Base-by-base conservation (phyloP, 2,329 filamentous ascomycete genomes). In the Alternaria infectoria region DNA sequence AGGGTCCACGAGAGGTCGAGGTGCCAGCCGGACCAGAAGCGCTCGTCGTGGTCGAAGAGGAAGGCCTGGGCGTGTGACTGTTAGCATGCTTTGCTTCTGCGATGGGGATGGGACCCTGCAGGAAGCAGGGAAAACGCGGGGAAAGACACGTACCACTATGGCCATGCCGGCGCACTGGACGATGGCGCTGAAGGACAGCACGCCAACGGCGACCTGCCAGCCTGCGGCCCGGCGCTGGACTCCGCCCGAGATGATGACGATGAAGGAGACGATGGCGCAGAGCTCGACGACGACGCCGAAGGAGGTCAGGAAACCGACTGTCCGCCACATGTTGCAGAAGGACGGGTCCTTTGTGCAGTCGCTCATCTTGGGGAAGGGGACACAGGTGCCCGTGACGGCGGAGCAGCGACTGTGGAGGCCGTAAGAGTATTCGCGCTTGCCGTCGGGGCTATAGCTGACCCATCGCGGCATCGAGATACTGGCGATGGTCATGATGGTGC, bases 291-390 rank as follows among this genome's bases (percentile, higher is more conserved):
- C 89, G 40, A 93, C 88, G 8, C 91, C 87, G 72, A 97, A 92
- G 56, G 90, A 92, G 83, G 97, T 93, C 68, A 97, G 81, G 81
- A 97, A 98, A 23, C 92, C 93, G 36, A 93, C 89, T 25, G 89
- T 93, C 62, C 92, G 88, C 95, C 95, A 99, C 86, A 96, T 91
- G 72, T 89, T 91, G 84, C 96, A 98, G 82, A 98, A 97, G 74
- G 88, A 86, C 70, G 90, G 87, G 56, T 88, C 86, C 70, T 85
- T 86, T 59, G 83, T 82, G 80, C 92, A 95, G 77, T 93, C 89
- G 60, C 87, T 84, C 57, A 86, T 82, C 67, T 86, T 84, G 4
- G 93, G 93, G 79, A 93, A 96, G 30, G 83, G 81, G 23, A 84
- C 83, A 79, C 91, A 94, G 66, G 78, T 78, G 54, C 88, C 84